Percentiles rank a stretch among this genome's conserved stretches.
Evolutionary conservation across 1,284 basidiomycete species (phyloP).

Genomic region (Cryptococcus amylolentus): DNA sequence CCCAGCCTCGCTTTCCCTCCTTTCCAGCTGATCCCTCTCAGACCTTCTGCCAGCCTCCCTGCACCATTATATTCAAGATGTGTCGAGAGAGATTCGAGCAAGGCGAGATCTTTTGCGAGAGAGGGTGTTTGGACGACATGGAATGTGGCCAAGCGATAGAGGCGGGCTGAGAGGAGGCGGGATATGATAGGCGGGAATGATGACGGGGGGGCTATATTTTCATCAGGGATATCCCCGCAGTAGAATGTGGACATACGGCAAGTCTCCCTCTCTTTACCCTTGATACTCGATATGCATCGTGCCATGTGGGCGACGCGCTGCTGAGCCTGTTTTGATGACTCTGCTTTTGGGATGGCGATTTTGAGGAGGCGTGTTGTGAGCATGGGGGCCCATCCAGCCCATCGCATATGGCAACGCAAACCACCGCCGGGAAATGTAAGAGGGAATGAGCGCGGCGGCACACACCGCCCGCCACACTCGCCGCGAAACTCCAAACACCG

Average conservation of each 20-base stretch:
- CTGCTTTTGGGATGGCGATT: too few relatives aligned
- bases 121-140: slow-evolving; percentile 31
- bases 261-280: neutral
- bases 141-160: slow-evolving; percentile 36
- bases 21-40: slow-evolving; percentile 1
- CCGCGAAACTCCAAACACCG: slow-evolving; percentile 5
- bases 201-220: neutral
- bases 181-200: slow-evolving; percentile 23
- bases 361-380: too few relatives aligned
- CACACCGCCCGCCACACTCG: neutral
- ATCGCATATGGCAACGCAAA: too few relatives aligned
- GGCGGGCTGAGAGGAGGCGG: slow-evolving; percentile 29
- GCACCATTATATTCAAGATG: slow-evolving; percentile 27
- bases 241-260: neutral
- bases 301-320: neutral
- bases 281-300: neutral
- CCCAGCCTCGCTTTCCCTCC: too few relatives aligned
- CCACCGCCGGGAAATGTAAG: neutral
- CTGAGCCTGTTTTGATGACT: neutral
- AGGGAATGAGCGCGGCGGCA: neutral
- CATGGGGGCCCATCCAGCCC: too few relatives aligned
- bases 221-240: neutral
- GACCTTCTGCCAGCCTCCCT: slow-evolving; percentile 31
- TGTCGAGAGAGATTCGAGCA: slow-evolving; percentile 20
- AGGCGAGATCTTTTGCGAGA: slow-evolving; percentile 18